Conservation (phyloP, 1,139 yeast genomes). For the Nadsonia starkeyi-henricii region DNA sequence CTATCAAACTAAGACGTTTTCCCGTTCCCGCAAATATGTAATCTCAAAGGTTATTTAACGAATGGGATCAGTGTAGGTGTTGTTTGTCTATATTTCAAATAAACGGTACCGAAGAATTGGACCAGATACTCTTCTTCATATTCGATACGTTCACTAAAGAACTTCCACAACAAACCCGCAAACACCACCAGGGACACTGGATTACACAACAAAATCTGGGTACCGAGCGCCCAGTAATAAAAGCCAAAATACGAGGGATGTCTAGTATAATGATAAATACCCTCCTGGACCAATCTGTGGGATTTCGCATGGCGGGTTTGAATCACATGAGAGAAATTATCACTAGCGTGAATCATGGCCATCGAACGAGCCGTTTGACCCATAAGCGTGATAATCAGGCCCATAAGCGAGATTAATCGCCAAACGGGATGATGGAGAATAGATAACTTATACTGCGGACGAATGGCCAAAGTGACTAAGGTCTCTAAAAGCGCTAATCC, state of each 20-base stretch:
- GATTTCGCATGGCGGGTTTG: constrained; percentile 37
- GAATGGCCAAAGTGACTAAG: constrained; percentile 17
- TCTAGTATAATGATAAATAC: constrained; percentile 51
- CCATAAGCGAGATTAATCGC: constrained; percentile 24
- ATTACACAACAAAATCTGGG: constrained; percentile 59
- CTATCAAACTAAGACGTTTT: too few species aligned
- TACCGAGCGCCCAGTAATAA: constrained; percentile 86
- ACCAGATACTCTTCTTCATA: constrained; percentile 54
- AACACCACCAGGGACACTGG: constrained; percentile 40
- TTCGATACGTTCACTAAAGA: constrained; percentile 51
- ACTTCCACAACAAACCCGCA: constrained; percentile 39
- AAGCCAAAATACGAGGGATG: constrained; percentile 92
- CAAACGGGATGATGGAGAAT: neutral
- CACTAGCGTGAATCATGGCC: constrained; percentile 82
- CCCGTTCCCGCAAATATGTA: too few species aligned
- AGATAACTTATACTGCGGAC: constrained; percentile 19
- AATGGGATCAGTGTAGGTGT: constrained; percentile 18
- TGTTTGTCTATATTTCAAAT: constrained; percentile 35
- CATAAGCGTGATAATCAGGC: constrained; percentile 31
- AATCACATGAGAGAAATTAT: constrained; percentile 75
- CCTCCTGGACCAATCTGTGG: constrained; percentile 58
- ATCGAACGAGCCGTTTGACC: constrained; percentile 60
- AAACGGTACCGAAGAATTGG: constrained; percentile 56
- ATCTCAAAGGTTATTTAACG: neutral
- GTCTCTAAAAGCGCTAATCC: constrained; percentile 36